Evolutionary conservation across 805 yeast genomes (phyloP), one percentile per base, ranked within the genome.

Genomic region (Ogataea ganodermae): DNA sequence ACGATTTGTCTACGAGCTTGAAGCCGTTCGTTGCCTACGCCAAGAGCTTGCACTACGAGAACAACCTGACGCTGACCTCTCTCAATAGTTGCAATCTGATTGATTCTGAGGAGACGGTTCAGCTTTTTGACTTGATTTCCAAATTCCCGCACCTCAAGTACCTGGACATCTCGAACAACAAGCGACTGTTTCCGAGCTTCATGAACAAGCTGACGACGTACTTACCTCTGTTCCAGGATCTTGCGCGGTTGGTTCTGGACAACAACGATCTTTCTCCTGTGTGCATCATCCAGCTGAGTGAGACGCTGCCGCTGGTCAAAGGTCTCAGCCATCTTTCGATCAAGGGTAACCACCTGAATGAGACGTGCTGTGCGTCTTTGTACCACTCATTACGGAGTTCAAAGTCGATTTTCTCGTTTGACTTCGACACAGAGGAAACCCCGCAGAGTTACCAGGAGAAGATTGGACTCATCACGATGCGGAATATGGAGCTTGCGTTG

Each of bases 401-500:
- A 0, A 74, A 75, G 20, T 75, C 83, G n/a, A 68, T 91, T 38
- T 78, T 82, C 43, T 80, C 83, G 13, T 66, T 89, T 32, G 94
- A 86, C 55, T 72, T 87, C 42, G 91, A 87, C 56, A 75, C 75
- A 48, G 82, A 75, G 17, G 66, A 73, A 17, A 74, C 87, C 54
- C 84, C 91, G 10, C 79, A 76, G 44, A 71, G 75, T 42, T 75
- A 84, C 53, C 81, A 79, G 58, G 86, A 89, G 35, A 78, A 83
- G 58, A 78, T 90, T 49, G 94, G 95, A 1, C 74, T 87, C 36
- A 83, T 86, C 56, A 79, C 94, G 40, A 83, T 91, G 84, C 78
- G 85, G 57, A 91, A 91, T 64, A 84, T 90, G 84, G 89, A 85
- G 56, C 63, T 69, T 18, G 72, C 76, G 44, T 67, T 84, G 45